Base-by-base conservation (phyloP, 495 filamentous ascomycete genomes). In the Penicillium herquei region DNA sequence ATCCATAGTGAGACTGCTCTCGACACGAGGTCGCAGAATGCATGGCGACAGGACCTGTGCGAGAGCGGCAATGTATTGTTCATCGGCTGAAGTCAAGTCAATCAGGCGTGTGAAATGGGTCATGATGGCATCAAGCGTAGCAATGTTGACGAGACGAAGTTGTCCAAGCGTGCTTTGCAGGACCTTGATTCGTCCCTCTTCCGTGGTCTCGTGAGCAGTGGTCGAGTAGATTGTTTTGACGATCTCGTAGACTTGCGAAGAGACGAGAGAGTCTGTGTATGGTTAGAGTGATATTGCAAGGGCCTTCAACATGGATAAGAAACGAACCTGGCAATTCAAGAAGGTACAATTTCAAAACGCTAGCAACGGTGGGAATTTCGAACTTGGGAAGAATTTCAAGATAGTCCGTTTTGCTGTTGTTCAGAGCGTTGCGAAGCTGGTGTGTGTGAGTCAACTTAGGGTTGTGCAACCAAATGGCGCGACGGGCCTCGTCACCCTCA, bases 201-300 rank as follows among this genome's bases (percentile, higher is more conserved):
- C 75, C 37, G 74, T 76, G 31, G 87, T 81, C 55, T 92, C 85
- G 32, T 91, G 84, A 31, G 89, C 91, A 49, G 85, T 87, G 17
- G 80, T 77, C 13, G 79, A 78, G 72, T 99, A 99, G 53, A 98
- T 96, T 1, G 90, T 97, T 70, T 96, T 91, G 62, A 99, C 87
- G 67, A 99, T 97, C 78, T 99, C 94, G 70, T 99, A 99, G 56
- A 97, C 91, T 67, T 96, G 92, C 21, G 91, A 96, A 46, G 95
- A 98, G 57, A 99, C 95, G 54, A 99, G 83, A 17, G 94, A 97
- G 70, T 99, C 94, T 90, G 61, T 13, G 10, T 17, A 14, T 10
- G n/a, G 39, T 64, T 42, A 67, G 49, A 31, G 18, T 30, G 31
- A 39, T 43, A n/a, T 7, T 30, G 35, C 16, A 17, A 6, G 12